These are phyloP conservation scores for Apophysomyces variabilis DNA, from an alignment of 371 early-diverging fungal genomes.

Conservation along the genomic window DNA sequence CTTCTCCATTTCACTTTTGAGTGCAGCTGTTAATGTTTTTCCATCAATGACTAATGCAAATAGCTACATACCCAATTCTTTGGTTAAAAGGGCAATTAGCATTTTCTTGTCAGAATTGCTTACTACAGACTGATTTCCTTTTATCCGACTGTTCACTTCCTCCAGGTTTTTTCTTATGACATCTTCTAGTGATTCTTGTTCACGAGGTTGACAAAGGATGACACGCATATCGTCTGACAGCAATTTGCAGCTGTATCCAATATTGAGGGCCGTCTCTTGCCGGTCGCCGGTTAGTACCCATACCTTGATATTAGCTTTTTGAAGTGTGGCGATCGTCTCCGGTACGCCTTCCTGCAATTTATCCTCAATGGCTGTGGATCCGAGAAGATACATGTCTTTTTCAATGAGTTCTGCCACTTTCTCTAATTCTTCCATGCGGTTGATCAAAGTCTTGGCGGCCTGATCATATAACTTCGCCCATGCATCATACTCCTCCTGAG, in stretches of 20 bases:
- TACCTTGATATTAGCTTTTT: constrained; percentile 90
- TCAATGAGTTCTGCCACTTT: constrained; percentile 86
- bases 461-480: constrained; percentile 79
- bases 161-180: constrained; percentile 68
- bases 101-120: neutral
- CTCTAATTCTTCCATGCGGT: constrained; percentile 81
- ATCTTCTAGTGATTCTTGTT: constrained; percentile 52
- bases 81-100: constrained; percentile 30
- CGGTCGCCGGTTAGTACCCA: constrained; percentile 99
- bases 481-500: constrained; percentile 71
- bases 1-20: constrained; percentile 48
- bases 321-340: constrained; percentile 85
- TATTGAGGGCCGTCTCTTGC: constrained; percentile 97
- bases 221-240: constrained; percentile 65
- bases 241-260: constrained; percentile 89
- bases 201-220: constrained; percentile 66
- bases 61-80: neutral
- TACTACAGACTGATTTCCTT: neutral
- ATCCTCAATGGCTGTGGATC: constrained; percentile 92
- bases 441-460: constrained; percentile 78
- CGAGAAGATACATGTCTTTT: constrained; percentile 69
- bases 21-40: constrained; percentile 77
- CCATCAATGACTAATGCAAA: constrained; percentile 92
- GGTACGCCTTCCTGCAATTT: constrained; percentile 93
- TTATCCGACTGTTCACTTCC: constrained; percentile 16